These are phyloP conservation scores for Cytidiella melzeri DNA, from an alignment of 768 basidiomycete genomes.

Conservation along the genomic window DNA sequence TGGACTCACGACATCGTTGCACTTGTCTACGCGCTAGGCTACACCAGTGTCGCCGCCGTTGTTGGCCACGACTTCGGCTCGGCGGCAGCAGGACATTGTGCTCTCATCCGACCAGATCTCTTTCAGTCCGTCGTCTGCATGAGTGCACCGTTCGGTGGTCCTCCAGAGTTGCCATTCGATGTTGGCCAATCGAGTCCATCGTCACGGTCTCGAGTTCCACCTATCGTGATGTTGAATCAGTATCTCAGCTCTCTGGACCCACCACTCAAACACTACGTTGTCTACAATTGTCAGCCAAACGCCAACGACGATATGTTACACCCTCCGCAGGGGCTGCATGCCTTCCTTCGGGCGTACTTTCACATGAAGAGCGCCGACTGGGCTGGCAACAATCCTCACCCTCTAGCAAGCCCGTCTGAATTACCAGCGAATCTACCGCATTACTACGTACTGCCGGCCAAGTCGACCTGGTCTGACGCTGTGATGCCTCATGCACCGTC, in stretches of 20 bases:
- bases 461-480: constrained; percentile 47
- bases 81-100: constrained; percentile 43
- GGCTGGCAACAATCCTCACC: constrained; percentile 35
- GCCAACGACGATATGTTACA: constrained; percentile 41
- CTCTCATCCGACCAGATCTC: constrained; percentile 49
- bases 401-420: constrained; percentile 30
- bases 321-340: constrained; percentile 37
- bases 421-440: constrained; percentile 42
- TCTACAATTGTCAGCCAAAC: constrained; percentile 41
- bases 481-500: constrained; percentile 32
- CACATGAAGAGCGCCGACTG: constrained; percentile 57
- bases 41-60: constrained; percentile 39
- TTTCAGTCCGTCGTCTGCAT: constrained; percentile 52
- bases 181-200: not conserved
- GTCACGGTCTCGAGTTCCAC: not conserved
- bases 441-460: constrained; percentile 56
- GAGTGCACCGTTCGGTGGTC: constrained; percentile 51
- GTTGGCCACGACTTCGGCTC: constrained; percentile 63
- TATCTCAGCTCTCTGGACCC: constrained; percentile 37
- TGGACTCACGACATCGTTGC: constrained; percentile 45
- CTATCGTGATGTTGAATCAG: constrained; percentile 10
- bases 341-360: constrained; percentile 48
- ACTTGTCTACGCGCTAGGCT: constrained; percentile 46
- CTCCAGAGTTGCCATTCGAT: constrained; percentile 27
- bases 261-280: constrained; percentile 52